Base-by-base conservation (phyloP, 768 basidiomycete genomes). In the Agrocybe pediades region DNA sequence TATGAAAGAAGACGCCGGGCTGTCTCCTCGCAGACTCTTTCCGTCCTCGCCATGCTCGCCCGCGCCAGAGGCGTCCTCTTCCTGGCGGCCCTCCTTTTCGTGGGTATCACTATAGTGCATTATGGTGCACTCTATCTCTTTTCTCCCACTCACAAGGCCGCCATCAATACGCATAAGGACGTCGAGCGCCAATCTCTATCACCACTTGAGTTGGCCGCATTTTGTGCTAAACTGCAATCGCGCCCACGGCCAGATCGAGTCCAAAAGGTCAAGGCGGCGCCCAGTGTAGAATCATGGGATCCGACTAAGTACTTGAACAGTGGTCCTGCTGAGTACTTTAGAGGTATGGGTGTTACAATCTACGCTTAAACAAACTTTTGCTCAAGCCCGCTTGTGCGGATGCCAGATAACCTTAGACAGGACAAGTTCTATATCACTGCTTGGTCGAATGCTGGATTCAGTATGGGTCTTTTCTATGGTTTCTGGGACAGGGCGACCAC, bases 371-470 rank as follows among this genome's bases (percentile, higher is more conserved):
- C 39, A 17, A 11, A 39, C 24, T 19, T n/a, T 21, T 26, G 46
- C 7, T 25, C 40, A 36, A 29, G 23, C 49, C 33, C 6, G 44
- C n/a, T 5, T 4, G n/a, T 13, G 44, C 19, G 23, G 25, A n/a
- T 40, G 49, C 5, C 49, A 68, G 64, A 64, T 26, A 65, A 65
- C 41, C 63, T 68, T 44, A 72, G 74, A 3, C 71, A 78, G 33
- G 79, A 82, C 52, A 72, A 69, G 1, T 64, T 76, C 54, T 85
- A 84, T 59, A 74, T 86, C 50, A 84, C 83, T 0, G 74, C 80
- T 11, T 83, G 80, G 80, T 67, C 77, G 6, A 77, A 74, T 49
- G 82, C 80, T 4, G 83, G 83, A 19, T 83, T 83, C 73, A 84
- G 77, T 77, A 51, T 55, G 75, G 71, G 17, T 25, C 33, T 36